Evolutionary conservation across 2,329 filamentous ascomycete species (phyloP).

Genomic region (Cladosporium halotolerans): DNA sequence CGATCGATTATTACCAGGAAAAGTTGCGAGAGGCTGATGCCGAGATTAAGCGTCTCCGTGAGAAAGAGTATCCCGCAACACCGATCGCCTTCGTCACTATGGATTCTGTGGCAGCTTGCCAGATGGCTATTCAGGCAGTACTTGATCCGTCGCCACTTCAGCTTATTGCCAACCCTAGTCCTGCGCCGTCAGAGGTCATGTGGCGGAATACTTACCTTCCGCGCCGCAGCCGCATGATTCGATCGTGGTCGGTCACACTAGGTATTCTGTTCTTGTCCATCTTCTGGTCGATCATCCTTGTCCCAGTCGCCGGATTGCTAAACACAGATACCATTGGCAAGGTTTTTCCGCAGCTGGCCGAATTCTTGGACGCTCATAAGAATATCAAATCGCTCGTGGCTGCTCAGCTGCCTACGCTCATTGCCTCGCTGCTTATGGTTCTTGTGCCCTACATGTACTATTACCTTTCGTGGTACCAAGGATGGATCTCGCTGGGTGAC

Average conservation of each 20-base stretch:
- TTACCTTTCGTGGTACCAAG: constrained; percentile 82
- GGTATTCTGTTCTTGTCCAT: constrained; percentile 78
- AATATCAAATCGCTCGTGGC: constrained; percentile 72
- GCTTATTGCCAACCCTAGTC: constrained; percentile 77
- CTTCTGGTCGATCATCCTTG: constrained; percentile 79
- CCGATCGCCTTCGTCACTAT: constrained; percentile 94
- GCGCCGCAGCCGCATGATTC: constrained; percentile 64
- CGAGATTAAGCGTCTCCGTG: constrained; percentile 62
- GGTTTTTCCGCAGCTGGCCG: constrained; percentile 63
- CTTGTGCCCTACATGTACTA: constrained; percentile 92
- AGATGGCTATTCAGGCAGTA: constrained; percentile 94
- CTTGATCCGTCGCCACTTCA: constrained; percentile 84
- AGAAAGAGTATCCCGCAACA: constrained; percentile 68
- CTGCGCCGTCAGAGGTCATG: constrained; percentile 84
- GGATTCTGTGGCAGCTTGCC: constrained; percentile 84
- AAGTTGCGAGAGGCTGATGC: constrained; percentile 73
- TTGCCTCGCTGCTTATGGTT: constrained; percentile 81
- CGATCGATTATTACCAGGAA: constrained; percentile 91
- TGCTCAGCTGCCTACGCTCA: constrained; percentile 78
- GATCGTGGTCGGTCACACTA: constrained; percentile 76
- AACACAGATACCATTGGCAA: constrained; percentile 74
- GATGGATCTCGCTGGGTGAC: constrained; percentile 90
- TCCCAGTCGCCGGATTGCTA: constrained; percentile 69
- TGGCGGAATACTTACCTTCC: constrained; percentile 90
- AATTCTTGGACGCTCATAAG: constrained; percentile 60